phyloP scores from a whole-genome alignment of 164 flowering plant genomes.

The Vitis rupestris region DNA sequence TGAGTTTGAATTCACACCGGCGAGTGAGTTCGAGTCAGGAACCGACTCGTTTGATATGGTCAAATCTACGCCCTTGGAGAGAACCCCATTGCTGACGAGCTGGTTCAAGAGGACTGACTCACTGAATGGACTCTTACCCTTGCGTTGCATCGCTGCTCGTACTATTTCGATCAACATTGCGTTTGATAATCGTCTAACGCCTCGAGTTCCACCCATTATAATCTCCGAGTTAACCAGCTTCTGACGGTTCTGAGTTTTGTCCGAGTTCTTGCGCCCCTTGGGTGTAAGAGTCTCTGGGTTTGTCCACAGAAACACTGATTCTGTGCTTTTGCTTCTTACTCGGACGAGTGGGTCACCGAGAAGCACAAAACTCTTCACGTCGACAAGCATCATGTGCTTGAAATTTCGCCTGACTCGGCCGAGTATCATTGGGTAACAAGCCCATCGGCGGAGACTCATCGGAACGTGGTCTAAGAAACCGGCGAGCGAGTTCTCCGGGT shows the following conservation, averaged over 20 bases:
- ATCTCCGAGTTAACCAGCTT: slow-evolving; percentile 32
- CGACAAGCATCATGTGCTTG: slow-evolving; percentile 67
- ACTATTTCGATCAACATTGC: slow-evolving; percentile 69
- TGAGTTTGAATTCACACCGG: slow-evolving; percentile 11
- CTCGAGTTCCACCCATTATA: slow-evolving; percentile 68
- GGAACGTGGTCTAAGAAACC: slow-evolving; percentile 74
- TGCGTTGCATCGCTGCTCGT: slow-evolving; percentile 48
- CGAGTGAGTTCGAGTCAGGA: slow-evolving; percentile 40
- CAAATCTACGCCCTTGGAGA: slow-evolving; percentile 41
- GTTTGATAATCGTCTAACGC: slow-evolving; percentile 55
- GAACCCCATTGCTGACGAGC: slow-evolving; percentile 45
- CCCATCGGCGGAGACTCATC: slow-evolving; percentile 74
- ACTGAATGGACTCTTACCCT: slow-evolving; percentile 44
- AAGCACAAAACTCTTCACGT: slow-evolving; percentile 40
- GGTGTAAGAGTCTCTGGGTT: slow-evolving; percentile 13
- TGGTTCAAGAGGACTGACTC: slow-evolving; percentile 66
- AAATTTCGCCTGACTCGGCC: slow-evolving; percentile 71
- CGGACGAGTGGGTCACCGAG: slow-evolving; percentile 62
- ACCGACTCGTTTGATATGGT: slow-evolving; percentile 38
- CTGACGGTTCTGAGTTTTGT: slow-evolving; percentile 19
- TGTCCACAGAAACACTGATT: slow-evolving; percentile 33
- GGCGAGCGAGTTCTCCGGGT: slow-evolving; percentile 77
- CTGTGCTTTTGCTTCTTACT: slow-evolving; percentile 47
- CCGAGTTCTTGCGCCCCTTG: slow-evolving; percentile 38
- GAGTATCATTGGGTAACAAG: slow-evolving; percentile 81